These are phyloP conservation scores for Penicillium bialowiezense DNA, from an alignment of 495 filamentous ascomycete species.

Conservation along the genomic window DNA sequence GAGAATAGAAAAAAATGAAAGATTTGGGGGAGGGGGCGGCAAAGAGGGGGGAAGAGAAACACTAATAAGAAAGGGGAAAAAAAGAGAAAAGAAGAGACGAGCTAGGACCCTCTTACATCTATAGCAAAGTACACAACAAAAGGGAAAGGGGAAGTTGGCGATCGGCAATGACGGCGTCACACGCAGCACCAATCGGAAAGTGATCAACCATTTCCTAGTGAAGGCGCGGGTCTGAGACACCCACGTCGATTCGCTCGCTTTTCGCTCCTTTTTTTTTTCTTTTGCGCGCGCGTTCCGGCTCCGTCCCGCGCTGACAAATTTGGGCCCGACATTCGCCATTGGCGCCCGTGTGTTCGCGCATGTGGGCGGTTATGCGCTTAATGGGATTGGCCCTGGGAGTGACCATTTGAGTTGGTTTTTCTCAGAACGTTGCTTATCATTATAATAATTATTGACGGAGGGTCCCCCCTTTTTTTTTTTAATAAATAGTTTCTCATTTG, in stretches of 20 bases:
- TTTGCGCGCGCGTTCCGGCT: not conserved
- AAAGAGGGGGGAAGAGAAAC: slow-evolving; percentile 8
- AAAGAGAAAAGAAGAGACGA: slow-evolving; percentile 8
- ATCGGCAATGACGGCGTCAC: slow-evolving; percentile 41
- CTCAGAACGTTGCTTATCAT: too few relatives aligned
- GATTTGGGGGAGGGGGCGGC: slow-evolving; percentile 1
- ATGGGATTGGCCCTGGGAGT: not conserved
- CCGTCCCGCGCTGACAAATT: slow-evolving; percentile 8
- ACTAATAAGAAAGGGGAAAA: slow-evolving; percentile 9
- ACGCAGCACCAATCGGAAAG: slow-evolving; percentile 27
- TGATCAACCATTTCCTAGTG: slow-evolving; percentile 17
- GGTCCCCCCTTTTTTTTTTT: not conserved
- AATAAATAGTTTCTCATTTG: too few relatives aligned
- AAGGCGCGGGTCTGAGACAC: slow-evolving; percentile 28
- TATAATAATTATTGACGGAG: too few relatives aligned
- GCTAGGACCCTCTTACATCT: slow-evolving; percentile 2
- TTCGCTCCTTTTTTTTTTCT: slow-evolving; percentile 4
- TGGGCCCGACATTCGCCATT: slow-evolving; percentile 12
- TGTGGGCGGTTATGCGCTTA: slow-evolving; percentile 34
- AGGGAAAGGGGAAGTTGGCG: slow-evolving; percentile 33
- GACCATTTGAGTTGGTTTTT: too few relatives aligned
- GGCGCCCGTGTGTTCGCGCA: slow-evolving; percentile 21
- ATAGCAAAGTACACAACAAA: slow-evolving; percentile 6
- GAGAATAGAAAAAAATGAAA: slow-evolving; percentile 3
- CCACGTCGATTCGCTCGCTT: slow-evolving; percentile 1